Evolutionary conservation across 257 asterid species (phyloP).

Genomic region (Ballota nigra): DNA sequence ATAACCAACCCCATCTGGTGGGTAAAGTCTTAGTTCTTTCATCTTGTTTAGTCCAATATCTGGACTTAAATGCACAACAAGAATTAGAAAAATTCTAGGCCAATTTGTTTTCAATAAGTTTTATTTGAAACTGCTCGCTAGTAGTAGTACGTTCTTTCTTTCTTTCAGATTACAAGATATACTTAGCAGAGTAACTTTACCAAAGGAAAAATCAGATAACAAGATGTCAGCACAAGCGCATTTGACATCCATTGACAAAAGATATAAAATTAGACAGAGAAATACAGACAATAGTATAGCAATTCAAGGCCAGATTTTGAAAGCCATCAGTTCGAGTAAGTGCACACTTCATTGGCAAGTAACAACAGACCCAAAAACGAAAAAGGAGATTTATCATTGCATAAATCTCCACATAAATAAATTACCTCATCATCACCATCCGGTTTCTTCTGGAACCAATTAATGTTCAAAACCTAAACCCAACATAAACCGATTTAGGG

Average conservation of each 20-base stretch:
- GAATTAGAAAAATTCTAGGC: not conserved
- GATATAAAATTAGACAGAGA: not conserved
- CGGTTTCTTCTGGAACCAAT: slow-evolving; percentile 93
- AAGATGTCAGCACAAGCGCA: not conserved
- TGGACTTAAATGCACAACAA: not conserved
- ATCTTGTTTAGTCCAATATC: not conserved
- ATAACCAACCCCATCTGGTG: not conserved
- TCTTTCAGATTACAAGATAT: not conserved
- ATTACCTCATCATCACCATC: slow-evolving; percentile 85
- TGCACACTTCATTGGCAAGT: too few species aligned
- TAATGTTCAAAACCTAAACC: slow-evolving; percentile 67
- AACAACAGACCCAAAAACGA: not conserved
- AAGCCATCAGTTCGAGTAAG: not conserved
- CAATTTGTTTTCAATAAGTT: not conserved
- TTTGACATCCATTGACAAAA: not conserved
- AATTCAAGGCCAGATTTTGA: not conserved
- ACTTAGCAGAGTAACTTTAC: not conserved
- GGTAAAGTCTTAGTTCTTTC: not conserved
- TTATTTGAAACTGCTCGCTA: not conserved
- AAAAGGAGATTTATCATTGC: not conserved
- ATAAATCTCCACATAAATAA: slow-evolving; percentile 1
- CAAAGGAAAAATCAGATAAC: not conserved
- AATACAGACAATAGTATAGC: not conserved
- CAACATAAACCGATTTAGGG: slow-evolving; percentile 14
- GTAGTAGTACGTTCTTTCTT: too few species aligned